Conservation (phyloP, 805 yeast species). For the Zygosaccharomyces kombuchaensis region DNA sequence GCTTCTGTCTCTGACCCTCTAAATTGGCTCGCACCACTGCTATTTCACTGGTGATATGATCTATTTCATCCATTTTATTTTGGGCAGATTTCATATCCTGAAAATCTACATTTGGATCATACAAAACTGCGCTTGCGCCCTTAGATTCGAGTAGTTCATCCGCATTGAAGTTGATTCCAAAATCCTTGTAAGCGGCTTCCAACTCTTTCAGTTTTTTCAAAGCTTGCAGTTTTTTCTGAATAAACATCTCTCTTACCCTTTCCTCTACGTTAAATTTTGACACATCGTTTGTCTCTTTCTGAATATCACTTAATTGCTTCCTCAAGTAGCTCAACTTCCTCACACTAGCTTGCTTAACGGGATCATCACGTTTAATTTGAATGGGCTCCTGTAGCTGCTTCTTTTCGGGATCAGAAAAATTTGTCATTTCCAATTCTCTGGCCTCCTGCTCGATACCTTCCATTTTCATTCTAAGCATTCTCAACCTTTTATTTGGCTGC, state of each 20-base stretch:
- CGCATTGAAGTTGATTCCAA: slow-evolving; percentile 49
- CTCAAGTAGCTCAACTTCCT: slow-evolving; percentile 52
- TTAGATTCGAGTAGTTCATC: slow-evolving; percentile 12
- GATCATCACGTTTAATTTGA: slow-evolving; percentile 33
- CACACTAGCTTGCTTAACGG: slow-evolving; percentile 48
- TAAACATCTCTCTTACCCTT: slow-evolving; percentile 51
- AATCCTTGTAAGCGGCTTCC: slow-evolving; percentile 60
- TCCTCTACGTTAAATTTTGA: slow-evolving; percentile 56
- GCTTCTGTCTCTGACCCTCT: not conserved
- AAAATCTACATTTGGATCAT: not conserved
- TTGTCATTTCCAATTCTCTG: slow-evolving; percentile 77
- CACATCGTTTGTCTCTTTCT: slow-evolving; percentile 71
- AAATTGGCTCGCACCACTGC: slow-evolving; percentile 13
- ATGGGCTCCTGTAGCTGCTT: slow-evolving; percentile 16
- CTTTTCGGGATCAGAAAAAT: slow-evolving; percentile 53
- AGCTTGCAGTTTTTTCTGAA: slow-evolving; percentile 59
- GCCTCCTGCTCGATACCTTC: slow-evolving; percentile 82
- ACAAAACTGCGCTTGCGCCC: not conserved
- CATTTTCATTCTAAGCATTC: slow-evolving; percentile 77
- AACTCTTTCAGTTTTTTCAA: slow-evolving; percentile 68
- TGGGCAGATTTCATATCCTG: slow-evolving; percentile 25
- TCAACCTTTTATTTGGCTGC: slow-evolving; percentile 73
- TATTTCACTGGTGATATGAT: slow-evolving; percentile 24
- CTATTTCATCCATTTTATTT: slow-evolving; percentile 24
- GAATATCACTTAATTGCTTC: slow-evolving; percentile 55